Evolutionary conservation across 106 monocot genomes (phyloP).

Genomic region (Gastrodia elata): DNA sequence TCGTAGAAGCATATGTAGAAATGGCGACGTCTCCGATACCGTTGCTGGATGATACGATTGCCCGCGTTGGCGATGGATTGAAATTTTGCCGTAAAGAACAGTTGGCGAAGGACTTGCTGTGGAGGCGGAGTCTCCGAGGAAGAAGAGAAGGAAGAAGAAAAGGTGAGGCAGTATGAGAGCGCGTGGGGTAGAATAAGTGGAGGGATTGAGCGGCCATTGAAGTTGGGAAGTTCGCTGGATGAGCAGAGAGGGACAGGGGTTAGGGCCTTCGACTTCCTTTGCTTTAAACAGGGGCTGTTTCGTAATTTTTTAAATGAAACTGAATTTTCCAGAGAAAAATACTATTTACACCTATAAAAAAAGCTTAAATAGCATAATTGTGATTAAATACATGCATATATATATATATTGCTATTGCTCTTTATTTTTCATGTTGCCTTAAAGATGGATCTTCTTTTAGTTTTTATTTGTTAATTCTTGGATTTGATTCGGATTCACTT

Average conservation of each 20-base stretch:
- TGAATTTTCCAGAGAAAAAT: no score
- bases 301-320: no score
- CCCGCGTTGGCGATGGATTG: not conserved
- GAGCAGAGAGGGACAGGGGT: not conserved
- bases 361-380: no score
- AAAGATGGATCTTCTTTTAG: no score
- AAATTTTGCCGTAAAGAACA: slow-evolving; percentile 11
- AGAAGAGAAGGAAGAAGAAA: not conserved
- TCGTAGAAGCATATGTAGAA: slow-evolving; percentile 8
- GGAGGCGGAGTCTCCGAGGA: slow-evolving; percentile 5
- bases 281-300: no score
- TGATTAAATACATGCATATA: no score
- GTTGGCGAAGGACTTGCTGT: slow-evolving; percentile 7
- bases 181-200: slow-evolving; percentile 8
- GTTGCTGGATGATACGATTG: slow-evolving; percentile 18
- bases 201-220: slow-evolving; percentile 22
- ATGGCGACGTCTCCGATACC: slow-evolving; percentile 6
- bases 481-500: no score
- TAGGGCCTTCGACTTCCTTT: no score
- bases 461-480: no score
- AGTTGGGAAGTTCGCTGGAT: not conserved
- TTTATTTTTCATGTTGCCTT: no score
- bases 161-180: slow-evolving; percentile 5
- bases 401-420: no score
- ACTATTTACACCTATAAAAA: no score